phyloP scores from a whole-genome alignment of 2,329 filamentous ascomycete species.

The Arthrocladium fulminans region DNA sequence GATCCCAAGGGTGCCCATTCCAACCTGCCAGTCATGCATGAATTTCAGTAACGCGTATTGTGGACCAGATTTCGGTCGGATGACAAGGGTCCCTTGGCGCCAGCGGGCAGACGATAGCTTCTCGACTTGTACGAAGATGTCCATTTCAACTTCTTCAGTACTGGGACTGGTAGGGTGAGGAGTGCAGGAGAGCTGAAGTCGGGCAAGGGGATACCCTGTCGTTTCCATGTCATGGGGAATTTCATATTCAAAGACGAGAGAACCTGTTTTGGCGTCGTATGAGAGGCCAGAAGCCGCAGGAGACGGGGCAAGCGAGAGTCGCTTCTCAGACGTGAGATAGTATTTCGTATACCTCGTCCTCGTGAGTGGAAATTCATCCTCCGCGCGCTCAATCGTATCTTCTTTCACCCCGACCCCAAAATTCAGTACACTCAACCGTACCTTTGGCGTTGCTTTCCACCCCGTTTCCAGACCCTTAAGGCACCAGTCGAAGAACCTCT shows the following conservation, averaged over 20 bases:
- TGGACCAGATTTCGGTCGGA: conserved; percentile 1
- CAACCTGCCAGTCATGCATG: conserved; percentile 4
- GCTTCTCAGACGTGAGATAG: conserved; percentile 45
- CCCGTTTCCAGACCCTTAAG: conserved; percentile 36
- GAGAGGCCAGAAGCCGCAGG: neutral
- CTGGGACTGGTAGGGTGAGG: neutral
- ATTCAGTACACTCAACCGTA: conserved; percentile 25
- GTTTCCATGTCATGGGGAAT: neutral
- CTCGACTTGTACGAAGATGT: conserved; percentile 5
- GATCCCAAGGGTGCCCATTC: neutral
- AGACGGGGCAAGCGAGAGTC: conserved; percentile 26
- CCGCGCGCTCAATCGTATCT: conserved; percentile 34
- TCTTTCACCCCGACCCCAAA: conserved; percentile 5
- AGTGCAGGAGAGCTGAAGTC: neutral
- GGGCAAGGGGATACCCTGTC: neutral
- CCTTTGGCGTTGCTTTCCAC: conserved; percentile 38
- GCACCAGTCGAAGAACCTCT: conserved; percentile 39
- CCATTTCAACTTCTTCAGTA: neutral
- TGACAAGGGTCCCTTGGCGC: neutral
- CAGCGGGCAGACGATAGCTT: neutral
- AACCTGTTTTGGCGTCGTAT: neutral
- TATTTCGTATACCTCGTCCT: conserved; percentile 56
- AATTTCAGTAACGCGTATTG: neutral
- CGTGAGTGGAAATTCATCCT: conserved; percentile 58
- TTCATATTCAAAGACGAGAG: neutral